Conservation (phyloP, 2,329 filamentous ascomycete species). For the Phyllosticta citribraziliensis region DNA sequence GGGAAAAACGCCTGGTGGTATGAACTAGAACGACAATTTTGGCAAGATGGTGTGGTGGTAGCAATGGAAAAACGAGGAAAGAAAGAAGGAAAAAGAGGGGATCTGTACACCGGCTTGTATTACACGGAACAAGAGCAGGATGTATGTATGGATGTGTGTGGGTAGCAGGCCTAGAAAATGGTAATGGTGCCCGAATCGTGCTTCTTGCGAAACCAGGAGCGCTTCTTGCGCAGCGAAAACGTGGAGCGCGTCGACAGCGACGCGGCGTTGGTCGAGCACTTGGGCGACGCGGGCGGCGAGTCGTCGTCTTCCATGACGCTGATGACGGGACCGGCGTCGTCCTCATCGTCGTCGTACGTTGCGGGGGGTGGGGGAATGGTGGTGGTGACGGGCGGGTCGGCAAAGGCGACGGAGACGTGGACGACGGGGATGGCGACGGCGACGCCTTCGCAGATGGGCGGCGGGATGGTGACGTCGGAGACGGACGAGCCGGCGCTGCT, state of each 20-base stretch:
- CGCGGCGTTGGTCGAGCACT: background rate
- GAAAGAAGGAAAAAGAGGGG: too few relatives aligned
- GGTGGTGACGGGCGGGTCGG: background rate
- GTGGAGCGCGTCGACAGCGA: background rate
- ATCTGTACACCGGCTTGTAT: too few relatives aligned
- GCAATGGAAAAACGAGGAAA: too few relatives aligned
- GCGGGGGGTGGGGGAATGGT: background rate
- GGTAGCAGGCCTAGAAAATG: background rate
- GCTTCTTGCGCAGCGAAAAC: background rate
- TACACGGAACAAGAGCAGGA: too few relatives aligned
- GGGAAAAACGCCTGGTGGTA: too few relatives aligned
- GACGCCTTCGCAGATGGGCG: background rate
- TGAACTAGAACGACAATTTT: too few relatives aligned
- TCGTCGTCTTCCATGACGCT: background rate
- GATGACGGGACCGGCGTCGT: background rate
- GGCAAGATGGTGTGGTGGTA: too few relatives aligned
- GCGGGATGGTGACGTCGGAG: background rate
- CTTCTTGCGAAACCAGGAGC: conserved; percentile 7
- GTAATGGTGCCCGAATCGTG: background rate
- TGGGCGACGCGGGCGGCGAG: background rate
- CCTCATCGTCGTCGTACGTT: background rate
- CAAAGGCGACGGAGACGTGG: background rate
- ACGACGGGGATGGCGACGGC: background rate
- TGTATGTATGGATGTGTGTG: background rate
- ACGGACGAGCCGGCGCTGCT: background rate